phyloP scores from a whole-genome alignment of 805 yeast genomes.

The Kodamaea kaohsiungensis region DNA sequence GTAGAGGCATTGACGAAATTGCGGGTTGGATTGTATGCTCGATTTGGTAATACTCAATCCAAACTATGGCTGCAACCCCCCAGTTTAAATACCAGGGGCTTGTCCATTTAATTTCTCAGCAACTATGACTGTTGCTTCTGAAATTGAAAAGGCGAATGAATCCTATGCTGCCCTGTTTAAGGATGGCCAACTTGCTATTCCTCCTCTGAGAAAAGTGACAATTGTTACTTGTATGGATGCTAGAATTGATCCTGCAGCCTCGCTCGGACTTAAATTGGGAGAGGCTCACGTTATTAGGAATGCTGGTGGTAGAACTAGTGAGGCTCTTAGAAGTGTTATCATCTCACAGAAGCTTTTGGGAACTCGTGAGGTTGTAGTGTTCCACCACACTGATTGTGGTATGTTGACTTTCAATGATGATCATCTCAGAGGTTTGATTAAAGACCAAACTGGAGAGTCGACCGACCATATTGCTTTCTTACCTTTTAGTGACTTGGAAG shows the following conservation, averaged over 20 bases:
- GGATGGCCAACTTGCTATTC: constrained; percentile 37
- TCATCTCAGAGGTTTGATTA: constrained; percentile 26
- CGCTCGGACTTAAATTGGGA: constrained; percentile 38
- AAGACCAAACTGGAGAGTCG: constrained; percentile 29
- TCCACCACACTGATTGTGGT: constrained; percentile 47
- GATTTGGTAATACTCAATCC: background rate
- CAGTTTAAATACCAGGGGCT: constrained; percentile 1
- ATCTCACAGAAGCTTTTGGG: constrained; percentile 43
- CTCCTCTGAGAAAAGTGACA: constrained; percentile 37
- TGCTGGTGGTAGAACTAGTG: constrained; percentile 45
- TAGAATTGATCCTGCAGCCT: constrained; percentile 38
- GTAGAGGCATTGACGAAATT: background rate
- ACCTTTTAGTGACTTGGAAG: constrained; percentile 35
- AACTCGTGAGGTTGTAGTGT: constrained; percentile 39
- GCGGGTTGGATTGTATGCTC: background rate
- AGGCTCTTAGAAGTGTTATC: constrained; percentile 39
- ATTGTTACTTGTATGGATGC: constrained; percentile 45
- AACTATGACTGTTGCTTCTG: constrained; percentile 12
- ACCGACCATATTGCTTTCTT: constrained; percentile 34
- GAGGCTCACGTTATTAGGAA: constrained; percentile 47
- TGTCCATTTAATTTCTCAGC: background rate
- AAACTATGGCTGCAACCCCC: constrained; percentile 7
- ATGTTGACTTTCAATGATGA: constrained; percentile 43
- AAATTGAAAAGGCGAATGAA: constrained; percentile 18
- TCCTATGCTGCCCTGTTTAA: constrained; percentile 22